Evolutionary conservation across 495 filamentous ascomycete species (phyloP), one percentile per base, ranked within the genome.

Genomic region (Elaphomyces granulatus): DNA sequence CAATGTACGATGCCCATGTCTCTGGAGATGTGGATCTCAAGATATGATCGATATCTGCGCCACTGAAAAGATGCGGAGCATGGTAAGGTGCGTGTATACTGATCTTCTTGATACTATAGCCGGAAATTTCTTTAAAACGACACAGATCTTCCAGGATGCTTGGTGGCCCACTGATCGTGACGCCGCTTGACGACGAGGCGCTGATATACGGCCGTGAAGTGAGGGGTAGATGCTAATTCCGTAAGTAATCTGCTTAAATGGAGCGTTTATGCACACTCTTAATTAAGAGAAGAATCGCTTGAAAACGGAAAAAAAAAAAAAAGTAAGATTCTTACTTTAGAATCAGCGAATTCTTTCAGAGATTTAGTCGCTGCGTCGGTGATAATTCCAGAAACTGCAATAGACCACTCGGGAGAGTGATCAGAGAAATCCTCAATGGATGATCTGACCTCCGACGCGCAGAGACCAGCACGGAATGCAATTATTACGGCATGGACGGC

Each of bases 51-150:
- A 82, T 61, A 45, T 86, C 74, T 10, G 63, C 61, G 12, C 61
- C 42, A 4, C 64, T 64, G 56, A 84, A 80, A 8, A 92, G 58
- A 54, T 92, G 83, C 1, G 67, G 47, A 9, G 85, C 82, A 59
- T 94, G 86, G 49, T 85, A 92, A 1, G 85, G 81, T 1, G 78
- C 85, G 46, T 81, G 77, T 15, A 92, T 74, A 0, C 81, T 76
- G 32, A 81, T 73, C 6, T 28, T 12, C 6, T 12, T 6, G 23
- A 28, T 28, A 28, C 23, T 28, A 6, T 28, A 6, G 12, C 23
- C 12, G n/a, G n/a, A n/a, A n/a, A n/a, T n/a, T n/a, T n/a, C n/a
- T n/a, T n/a, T n/a, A n/a, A n/a, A n/a, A n/a, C n/a, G n/a, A n/a
- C n/a, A n/a, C 6, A 28, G 23, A 1, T 64, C 49, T 32, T 68